A percentile compares a stretch with the other conserved stretches of the same genome.
These are phyloP conservation scores for Exserohilum rostratum DNA, from an alignment of 2,329 filamentous ascomycete species.

Conservation along the genomic window DNA sequence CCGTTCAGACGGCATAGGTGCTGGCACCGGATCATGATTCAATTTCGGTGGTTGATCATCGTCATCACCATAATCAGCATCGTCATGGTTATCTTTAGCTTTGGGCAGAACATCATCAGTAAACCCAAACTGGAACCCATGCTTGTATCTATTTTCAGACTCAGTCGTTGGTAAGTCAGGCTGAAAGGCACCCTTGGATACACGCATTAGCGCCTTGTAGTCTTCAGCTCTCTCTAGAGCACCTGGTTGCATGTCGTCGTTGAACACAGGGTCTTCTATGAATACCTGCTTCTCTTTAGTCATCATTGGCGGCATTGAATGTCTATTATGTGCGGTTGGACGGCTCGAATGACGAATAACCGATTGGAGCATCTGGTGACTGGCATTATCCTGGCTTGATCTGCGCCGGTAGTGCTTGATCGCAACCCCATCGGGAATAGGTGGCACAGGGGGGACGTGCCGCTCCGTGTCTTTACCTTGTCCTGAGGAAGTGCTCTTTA, in stretches of 20 bases:
- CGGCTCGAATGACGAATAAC: slow-evolving; percentile 37
- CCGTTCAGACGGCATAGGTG: neutral
- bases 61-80: slow-evolving; percentile 14
- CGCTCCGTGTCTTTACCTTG: slow-evolving; percentile 25
- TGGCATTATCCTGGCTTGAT: slow-evolving; percentile 25
- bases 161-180: neutral
- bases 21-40: slow-evolving; percentile 27
- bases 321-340: slow-evolving; percentile 8
- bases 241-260: neutral
- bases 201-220: neutral
- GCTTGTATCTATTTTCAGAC: neutral
- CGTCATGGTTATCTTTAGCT: slow-evolving; percentile 8
- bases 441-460: slow-evolving; percentile 38
- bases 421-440: slow-evolving; percentile 31
- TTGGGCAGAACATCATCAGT: neutral
- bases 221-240: slow-evolving; percentile 1
- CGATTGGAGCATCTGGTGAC: slow-evolving; percentile 35
- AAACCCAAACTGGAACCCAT: neutral
- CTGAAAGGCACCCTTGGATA: neutral
- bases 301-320: slow-evolving; percentile 2
- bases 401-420: slow-evolving; percentile 14
- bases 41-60: slow-evolving; percentile 32
- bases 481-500: slow-evolving; percentile 37
- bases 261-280: slow-evolving; percentile 9
- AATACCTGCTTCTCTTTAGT: slow-evolving; percentile 4